Evolutionary conservation across 2,329 filamentous ascomycete genomes (phyloP).

Genomic region (Rasamsonia emersonii): DNA sequence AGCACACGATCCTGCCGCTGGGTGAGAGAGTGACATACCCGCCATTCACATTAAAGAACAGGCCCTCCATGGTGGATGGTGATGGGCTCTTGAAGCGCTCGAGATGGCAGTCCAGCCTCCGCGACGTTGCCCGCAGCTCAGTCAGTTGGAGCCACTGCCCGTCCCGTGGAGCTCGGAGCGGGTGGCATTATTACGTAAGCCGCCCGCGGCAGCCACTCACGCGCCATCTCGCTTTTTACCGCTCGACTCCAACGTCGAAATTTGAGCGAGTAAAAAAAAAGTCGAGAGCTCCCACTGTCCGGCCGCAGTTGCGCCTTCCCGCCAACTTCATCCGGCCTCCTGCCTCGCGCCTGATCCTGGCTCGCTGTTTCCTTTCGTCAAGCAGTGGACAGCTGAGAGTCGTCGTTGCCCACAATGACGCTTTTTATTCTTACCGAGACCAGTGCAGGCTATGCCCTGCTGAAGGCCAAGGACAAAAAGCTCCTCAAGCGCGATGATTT

Average conservation of each 20-base stretch:
- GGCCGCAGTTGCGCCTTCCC: conserved; percentile 16
- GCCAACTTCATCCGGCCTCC: conserved; percentile 13
- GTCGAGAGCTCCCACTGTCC: conserved; percentile 20
- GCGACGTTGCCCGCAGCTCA: conserved; percentile 9
- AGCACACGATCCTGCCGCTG: not conserved
- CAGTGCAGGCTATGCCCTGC: conserved; percentile 91
- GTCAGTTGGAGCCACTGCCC: not conserved
- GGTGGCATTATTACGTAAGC: conserved; percentile 21
- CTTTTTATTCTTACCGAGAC: conserved; percentile 92
- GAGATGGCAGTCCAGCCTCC: too few relatives aligned
- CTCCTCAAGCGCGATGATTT: conserved; percentile 81
- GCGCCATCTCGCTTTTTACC: conserved; percentile 22
- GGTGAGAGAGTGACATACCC: conserved; percentile 46
- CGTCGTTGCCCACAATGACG: conserved; percentile 54
- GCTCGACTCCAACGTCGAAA: conserved; percentile 8
- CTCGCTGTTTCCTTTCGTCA: conserved; percentile 11
- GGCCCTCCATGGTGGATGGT: conserved; percentile 64
- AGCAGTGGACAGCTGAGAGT: conserved; percentile 17
- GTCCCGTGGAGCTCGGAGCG: conserved; percentile 3
- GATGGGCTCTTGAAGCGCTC: too few relatives aligned
- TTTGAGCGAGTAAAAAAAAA: conserved; percentile 13
- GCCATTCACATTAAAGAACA: conserved; percentile 90
- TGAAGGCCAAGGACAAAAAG: conserved; percentile 99
- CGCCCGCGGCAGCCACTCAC: conserved; percentile 11
- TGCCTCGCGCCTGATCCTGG: conserved; percentile 16